Base-by-base conservation (phyloP, 352 stramenopile species). In the Aphanomyces euteiches region DNA sequence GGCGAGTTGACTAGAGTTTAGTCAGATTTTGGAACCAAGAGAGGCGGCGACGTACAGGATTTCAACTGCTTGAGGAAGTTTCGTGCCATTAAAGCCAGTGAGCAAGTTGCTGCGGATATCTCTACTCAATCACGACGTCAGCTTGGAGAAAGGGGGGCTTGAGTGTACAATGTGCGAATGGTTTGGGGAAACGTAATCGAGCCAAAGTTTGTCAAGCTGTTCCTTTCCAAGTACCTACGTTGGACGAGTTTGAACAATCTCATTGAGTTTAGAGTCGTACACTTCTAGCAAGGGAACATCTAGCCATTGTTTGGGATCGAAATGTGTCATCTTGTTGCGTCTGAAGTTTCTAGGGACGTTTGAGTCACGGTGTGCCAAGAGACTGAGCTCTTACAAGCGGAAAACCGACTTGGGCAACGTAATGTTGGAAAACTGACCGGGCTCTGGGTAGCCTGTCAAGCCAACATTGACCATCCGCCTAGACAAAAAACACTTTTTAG, bases 371-470 rank as follows among this genome's bases (percentile, higher is more conserved):
- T 50, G 19, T 50, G 43, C 43, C 37, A n/a, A 34, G 1, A n/a
- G 54, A 41, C 12, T 3, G 10, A 17, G 10, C 12, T 3, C 37
- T 2, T n/a, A 60, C 54, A 60, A 43, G 10, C 37, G 37, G 28
- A 12, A 19, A 1, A 60, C 28, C 1, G 54, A 60, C 10, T 15
- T 37, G 10, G 54, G 54, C 28, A 60, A 19, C 19, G 28, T 17
- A 43, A 60, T 60, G 54, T 60, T 60, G 17, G 28, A 12, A 60
- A 60, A 60, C 15, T 60, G 28, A 2, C 54, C 54, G 10, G 54
- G 37, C 28, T 34, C 54, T 12, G 54, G 54, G 37, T 60, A 60
- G 54, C 54, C 54, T 60, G 28, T 37, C 28, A 60, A 43, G 37
- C 37, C 37, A 41, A 37, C 28, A 17, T 60, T 41, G 12, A 19